Conservation (phyloP, 2,329 filamentous ascomycete species). For the Diaporthe velutina region DNA sequence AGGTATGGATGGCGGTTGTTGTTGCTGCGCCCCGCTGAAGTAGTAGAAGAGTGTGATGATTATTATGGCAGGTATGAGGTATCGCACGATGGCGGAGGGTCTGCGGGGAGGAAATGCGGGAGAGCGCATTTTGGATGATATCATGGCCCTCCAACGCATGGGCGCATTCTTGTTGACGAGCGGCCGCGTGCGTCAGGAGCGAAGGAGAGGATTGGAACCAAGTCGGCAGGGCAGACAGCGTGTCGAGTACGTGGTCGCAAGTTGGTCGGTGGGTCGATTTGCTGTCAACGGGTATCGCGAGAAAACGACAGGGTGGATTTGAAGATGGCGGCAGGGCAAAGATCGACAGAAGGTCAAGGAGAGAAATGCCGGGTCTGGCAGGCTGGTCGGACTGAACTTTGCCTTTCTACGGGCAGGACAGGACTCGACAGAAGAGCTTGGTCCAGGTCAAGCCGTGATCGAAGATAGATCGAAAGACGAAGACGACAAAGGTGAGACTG, state of each 20-base stretch:
- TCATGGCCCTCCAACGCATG: slow-evolving; percentile 43
- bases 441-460: background rate
- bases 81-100: slow-evolving; percentile 55
- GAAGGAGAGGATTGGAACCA: background rate
- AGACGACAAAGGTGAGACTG: slow-evolving; percentile 1
- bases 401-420: background rate
- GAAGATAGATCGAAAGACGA: background rate
- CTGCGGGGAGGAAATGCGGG: slow-evolving; percentile 55
- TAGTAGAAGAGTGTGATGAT: slow-evolving; percentile 52
- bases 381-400: background rate
- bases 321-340: background rate
- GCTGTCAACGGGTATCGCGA: background rate
- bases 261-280: background rate
- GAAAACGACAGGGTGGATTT: slow-evolving; percentile 22
- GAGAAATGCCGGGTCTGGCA: slow-evolving; percentile 31
- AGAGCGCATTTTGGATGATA: slow-evolving; percentile 48
- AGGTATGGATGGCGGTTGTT: background rate
- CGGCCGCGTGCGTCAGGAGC: slow-evolving; percentile 19
- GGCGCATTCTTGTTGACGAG: slow-evolving; percentile 35
- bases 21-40: slow-evolving; percentile 28
- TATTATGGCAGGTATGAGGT: slow-evolving; percentile 49
- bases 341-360: slow-evolving; percentile 35
- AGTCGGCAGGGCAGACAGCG: background rate
- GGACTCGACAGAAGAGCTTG: background rate
- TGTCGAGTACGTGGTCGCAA: slow-evolving; percentile 13